These are phyloP conservation scores for Heracleum sosnowskyi DNA, from an alignment of 129 eudicot genomes.

Conservation along the genomic window DNA sequence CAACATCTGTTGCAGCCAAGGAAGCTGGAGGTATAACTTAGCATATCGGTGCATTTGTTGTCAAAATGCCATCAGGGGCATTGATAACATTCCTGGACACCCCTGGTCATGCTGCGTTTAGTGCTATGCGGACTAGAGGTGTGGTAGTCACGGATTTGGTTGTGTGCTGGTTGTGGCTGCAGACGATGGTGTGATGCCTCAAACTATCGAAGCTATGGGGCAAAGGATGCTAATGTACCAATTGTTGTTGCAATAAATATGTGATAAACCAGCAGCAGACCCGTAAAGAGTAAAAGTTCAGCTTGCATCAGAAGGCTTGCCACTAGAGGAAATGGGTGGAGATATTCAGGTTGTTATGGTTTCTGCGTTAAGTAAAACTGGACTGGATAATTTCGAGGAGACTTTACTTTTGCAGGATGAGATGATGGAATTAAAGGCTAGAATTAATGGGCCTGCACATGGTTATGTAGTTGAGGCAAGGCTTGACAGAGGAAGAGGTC, in stretches of 20 bases:
- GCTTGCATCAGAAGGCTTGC: conserved; percentile 72
- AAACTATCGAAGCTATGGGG: conserved; percentile 86
- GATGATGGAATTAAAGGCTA: conserved; percentile 82
- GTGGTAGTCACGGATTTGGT: no score
- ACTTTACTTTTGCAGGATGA: conserved; percentile 89
- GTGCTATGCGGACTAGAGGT: no score
- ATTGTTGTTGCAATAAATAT: conserved; percentile 87
- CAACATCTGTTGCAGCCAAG: conserved; percentile 75
- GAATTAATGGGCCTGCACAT: conserved; percentile 78
- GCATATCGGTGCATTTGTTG: conserved; percentile 83
- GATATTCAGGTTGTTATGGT: conserved; percentile 84
- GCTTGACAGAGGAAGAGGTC: no score
- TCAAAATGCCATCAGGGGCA: conserved; percentile 65
- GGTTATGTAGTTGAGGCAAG: conserved; percentile 96
- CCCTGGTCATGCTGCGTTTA: no score
- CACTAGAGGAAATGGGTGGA: conserved; percentile 84
- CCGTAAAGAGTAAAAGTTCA: conserved; percentile 70
- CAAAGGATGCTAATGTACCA: conserved; percentile 67
- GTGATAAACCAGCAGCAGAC: conserved; percentile 80
- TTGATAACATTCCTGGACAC: conserved; percentile 80
- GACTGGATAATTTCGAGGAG: conserved; percentile 73
- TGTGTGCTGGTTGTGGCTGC: no score
- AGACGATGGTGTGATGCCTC: no score
- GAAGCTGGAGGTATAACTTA: conserved; percentile 98
- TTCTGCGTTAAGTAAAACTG: conserved; percentile 58